Evolutionary conservation across 805 yeast species (phyloP), one percentile per base, ranked within the genome.

Genomic region (Saccharomycopsis babjevae): DNA sequence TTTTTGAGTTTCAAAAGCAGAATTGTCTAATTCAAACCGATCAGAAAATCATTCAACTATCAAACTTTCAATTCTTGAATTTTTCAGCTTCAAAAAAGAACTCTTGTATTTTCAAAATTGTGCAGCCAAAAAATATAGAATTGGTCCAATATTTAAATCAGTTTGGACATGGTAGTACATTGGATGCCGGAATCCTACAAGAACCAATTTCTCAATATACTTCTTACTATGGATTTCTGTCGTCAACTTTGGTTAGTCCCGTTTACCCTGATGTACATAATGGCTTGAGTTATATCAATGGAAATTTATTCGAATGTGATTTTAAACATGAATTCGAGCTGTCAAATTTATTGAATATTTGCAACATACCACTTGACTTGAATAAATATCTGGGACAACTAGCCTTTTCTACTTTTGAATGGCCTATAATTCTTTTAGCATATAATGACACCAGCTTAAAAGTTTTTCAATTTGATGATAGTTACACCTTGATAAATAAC

Each of bases 121-220:
- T 34, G 38, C 34, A 46, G 28, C 28, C 52, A 46, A 46, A 46
- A 5, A 18, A n/a, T 54, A 34, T 61, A 16, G 36, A 50, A 15
- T 16, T 50, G 5, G 50, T 56, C 7, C 63, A 58, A 28, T 38
- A 30, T 22, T 50, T 61, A 28, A 25, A 54, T 18, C 57, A 57
- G 28, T 61, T 58, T 32, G 56, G 52, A 18, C 32, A 42, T 30
- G 59, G 61, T n/a, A 57, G 61, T 10, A 58, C 55, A 2, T 32
- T 58, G 20, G 59, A 61, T 55, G 52, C 52, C 4, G 57, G n/a
- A 25, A 52, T 36, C 38, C 25, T 20, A 15, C 7, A 1, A 38
- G 30, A 32, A 30, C 13, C 40, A 5, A 38, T 25, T 10, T 18
- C 1, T 42, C 13, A 15, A 10, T 11, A 11, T 46, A 46, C 32